These are phyloP conservation scores for Russula vinacea DNA, from an alignment of 768 basidiomycete species.

Conservation along the genomic window DNA sequence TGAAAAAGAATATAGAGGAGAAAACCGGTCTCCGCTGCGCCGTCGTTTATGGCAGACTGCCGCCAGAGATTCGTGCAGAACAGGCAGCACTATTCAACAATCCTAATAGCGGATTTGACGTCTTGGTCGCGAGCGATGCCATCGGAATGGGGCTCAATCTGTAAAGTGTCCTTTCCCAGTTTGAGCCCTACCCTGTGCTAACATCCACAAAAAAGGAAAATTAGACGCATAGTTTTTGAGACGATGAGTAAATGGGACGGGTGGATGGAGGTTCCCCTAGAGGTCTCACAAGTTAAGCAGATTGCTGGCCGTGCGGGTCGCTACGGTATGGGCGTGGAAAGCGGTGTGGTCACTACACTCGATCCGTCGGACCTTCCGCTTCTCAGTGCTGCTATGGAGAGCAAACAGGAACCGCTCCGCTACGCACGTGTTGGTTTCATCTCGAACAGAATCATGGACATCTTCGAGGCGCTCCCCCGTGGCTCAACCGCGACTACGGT, in stretches of 20 bases:
- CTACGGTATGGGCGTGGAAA: constrained; percentile 58
- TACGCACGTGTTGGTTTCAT: constrained; percentile 49
- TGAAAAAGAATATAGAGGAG: constrained; percentile 71
- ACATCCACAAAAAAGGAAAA: constrained; percentile 81
- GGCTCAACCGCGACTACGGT: constrained; percentile 43
- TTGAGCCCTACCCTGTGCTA: neutral
- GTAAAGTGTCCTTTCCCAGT: constrained; percentile 48
- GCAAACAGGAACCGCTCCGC: constrained; percentile 49
- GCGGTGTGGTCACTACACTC: constrained; percentile 77
- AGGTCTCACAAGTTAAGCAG: constrained; percentile 82
- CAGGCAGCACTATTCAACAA: constrained; percentile 94
- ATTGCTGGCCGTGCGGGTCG: constrained; percentile 94
- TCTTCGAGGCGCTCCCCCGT: constrained; percentile 46
- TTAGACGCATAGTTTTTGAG: constrained; percentile 81
- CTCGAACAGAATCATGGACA: constrained; percentile 31
- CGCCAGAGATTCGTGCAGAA: constrained; percentile 87
- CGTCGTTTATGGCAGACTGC: constrained; percentile 88
- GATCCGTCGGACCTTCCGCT: constrained; percentile 55
- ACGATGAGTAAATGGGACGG: constrained; percentile 62
- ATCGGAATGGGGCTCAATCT: constrained; percentile 97
- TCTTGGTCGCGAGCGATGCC: constrained; percentile 91
- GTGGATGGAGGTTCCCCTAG: constrained; percentile 43
- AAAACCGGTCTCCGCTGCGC: constrained; percentile 77
- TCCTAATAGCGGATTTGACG: constrained; percentile 74
- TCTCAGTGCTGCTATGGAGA: constrained; percentile 53